Percentiles rank a stretch among this genome's conserved stretches.
Evolutionary conservation across 1,139 yeast species (phyloP).

Genomic region (Candida smagusa): DNA sequence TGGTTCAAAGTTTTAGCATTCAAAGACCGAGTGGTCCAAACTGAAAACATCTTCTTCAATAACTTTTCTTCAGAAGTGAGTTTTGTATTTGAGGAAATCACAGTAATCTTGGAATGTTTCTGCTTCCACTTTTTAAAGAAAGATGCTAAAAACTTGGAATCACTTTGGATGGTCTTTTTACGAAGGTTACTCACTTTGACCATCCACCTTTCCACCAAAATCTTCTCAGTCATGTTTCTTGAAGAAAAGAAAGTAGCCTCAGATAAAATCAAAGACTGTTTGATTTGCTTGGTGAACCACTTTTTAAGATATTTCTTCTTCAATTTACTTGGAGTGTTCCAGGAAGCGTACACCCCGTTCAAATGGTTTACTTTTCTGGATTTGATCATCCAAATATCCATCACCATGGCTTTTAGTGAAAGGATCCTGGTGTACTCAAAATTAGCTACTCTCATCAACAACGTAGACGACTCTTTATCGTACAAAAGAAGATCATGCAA

Average conservation of each 20-base stretch:
- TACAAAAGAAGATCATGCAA: conserved; percentile 14
- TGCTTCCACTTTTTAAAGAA: conserved; percentile 2
- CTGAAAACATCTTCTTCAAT: neutral
- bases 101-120: neutral
- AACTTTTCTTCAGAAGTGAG: neutral
- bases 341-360: neutral
- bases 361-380: neutral
- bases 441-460: conserved; percentile 29
- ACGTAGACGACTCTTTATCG: conserved; percentile 12
- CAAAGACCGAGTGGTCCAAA: neutral
- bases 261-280: conserved; percentile 10
- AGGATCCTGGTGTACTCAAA: conserved; percentile 11
- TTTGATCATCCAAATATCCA: conserved; percentile 13
- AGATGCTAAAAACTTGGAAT: neutral
- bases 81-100: neutral
- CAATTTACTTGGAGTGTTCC: neutral
- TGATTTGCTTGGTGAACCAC: conserved; percentile 15
- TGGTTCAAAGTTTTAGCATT: neutral
- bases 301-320: conserved; percentile 8
- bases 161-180: neutral
- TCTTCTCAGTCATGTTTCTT: conserved; percentile 3
- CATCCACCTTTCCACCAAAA: conserved; percentile 2
- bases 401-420: conserved; percentile 4
- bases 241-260: conserved; percentile 12
- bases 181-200: neutral